Evolutionary conservation across 805 yeast species (phyloP).

Genomic region (Phaffomyces opuntiae): DNA sequence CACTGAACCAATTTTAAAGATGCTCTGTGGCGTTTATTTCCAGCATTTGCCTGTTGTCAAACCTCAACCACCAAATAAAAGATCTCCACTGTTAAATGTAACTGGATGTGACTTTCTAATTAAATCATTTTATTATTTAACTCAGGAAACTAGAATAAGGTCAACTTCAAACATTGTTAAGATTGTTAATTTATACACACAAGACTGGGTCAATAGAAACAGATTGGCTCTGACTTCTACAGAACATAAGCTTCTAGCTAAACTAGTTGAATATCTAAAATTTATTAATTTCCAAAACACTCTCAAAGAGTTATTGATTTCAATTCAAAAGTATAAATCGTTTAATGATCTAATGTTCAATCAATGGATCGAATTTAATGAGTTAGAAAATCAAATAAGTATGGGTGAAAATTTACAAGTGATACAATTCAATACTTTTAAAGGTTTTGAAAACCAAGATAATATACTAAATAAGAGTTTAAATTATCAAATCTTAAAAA

Average conservation of each 20-base stretch:
- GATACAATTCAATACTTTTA: not conserved
- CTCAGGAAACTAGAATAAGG: constrained; percentile 27
- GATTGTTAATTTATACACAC: constrained; percentile 25
- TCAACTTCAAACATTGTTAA: constrained; percentile 25
- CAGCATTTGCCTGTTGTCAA: constrained; percentile 14
- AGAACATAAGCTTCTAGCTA: constrained; percentile 14
- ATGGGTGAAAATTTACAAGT: constrained; percentile 6
- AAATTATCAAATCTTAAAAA: constrained; percentile 9
- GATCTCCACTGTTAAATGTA: not conserved
- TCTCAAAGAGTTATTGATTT: constrained; percentile 6
- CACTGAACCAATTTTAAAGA: constrained; percentile 15
- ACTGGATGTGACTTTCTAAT: constrained; percentile 25
- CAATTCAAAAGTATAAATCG: constrained; percentile 8
- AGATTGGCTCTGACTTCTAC: constrained; percentile 8
- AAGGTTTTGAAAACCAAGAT: too few species aligned
- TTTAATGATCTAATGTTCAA: constrained; percentile 5
- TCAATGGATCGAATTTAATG: constrained; percentile 11
- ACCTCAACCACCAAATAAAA: not conserved
- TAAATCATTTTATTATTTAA: constrained; percentile 27
- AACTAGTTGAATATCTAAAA: constrained; percentile 15
- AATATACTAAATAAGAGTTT: constrained; percentile 2
- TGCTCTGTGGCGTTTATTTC: constrained; percentile 18
- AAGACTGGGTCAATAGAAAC: constrained; percentile 25
- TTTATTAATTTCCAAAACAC: constrained; percentile 15
- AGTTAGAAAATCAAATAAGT: constrained; percentile 10